Evolutionary conservation across 352 stramenopile genomes (phyloP), one percentile per base, ranked within the genome.

Genomic region (Phytophthora megakarya): DNA sequence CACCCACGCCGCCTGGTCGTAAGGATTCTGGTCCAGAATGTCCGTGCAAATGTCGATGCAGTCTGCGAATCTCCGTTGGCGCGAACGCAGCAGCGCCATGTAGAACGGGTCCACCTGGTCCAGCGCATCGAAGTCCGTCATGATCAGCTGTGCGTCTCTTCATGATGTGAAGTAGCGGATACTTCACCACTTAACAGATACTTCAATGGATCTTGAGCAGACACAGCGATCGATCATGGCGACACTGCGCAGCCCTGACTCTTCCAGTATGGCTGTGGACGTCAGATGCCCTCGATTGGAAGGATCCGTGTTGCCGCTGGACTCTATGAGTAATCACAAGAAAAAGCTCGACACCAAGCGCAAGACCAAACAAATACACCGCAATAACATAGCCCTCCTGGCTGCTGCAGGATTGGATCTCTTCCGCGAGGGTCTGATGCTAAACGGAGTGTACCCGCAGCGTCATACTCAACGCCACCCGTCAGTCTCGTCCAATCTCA

Each of bases 31-130:
- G 10, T 78, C 71, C 22, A 97, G 70, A 57, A 97, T 84, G 26
- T 90, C 84, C 5, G 70, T 89, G 75, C 89, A 97, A 19, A 97
- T 72, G 48, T 88, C 80, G 19, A 93, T 80, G 52, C 86, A 95
- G 57, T 96, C 88, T 23, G 74, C 69, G 58, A 92, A 95, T 32
- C 90, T 79, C 26, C 88, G 76, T 66, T 95, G 81, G 13, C 87
- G 82, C 19, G 76, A 75, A 28, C 87, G 85, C 59, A 92, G 73
- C 48, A 95, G 67, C 57, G 87, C 89, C 75, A 95, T 73, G 71
- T 89, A 97, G 70, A 97, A 91, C 40, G 90, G 88, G 45, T 96
- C 93, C 75, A 98, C 84, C 23, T 84, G 72, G 55, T 92, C 83
- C 49, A 92, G 37, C 33, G 68, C 70, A 44, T 67, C 52, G 35